Conservation (phyloP, 108 stramenopile species). For the Cyclotella baltica region DNA sequence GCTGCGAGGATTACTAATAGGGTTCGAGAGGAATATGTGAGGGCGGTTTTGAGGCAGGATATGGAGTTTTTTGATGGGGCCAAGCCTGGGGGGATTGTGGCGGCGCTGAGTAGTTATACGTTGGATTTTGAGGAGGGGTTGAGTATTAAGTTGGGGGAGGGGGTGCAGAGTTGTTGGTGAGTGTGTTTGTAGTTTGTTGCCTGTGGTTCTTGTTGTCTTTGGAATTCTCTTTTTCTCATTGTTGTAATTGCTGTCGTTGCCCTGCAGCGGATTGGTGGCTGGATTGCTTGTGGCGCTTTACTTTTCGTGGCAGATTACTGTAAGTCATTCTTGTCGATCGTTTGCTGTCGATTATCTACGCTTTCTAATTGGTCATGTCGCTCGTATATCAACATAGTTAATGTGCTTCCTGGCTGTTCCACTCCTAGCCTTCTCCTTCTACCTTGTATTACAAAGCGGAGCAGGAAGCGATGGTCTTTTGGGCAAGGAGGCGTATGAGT, state of each 20-base stretch:
- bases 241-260: not conserved
- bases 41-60: constrained; percentile 38
- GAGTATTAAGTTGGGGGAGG: constrained; percentile 47
- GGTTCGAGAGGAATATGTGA: constrained; percentile 26
- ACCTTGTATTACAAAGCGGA: constrained; percentile 34
- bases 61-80: constrained; percentile 45
- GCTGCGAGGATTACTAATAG: constrained; percentile 43
- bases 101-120: constrained; percentile 32
- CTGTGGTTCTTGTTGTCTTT: not conserved
- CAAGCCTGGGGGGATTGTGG: constrained; percentile 38
- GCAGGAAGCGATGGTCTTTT: constrained; percentile 36
- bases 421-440: constrained; percentile 32
- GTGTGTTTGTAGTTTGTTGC: not conserved
- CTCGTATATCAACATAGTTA: not conserved
- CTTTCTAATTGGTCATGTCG: not conserved
- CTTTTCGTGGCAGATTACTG: constrained; percentile 35
- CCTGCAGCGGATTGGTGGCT: constrained; percentile 17
- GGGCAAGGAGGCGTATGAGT: constrained; percentile 50
- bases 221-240: not conserved
- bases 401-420: constrained; percentile 38
- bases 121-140: constrained; percentile 49
- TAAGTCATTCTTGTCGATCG: constrained; percentile 7
- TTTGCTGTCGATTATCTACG: not conserved
- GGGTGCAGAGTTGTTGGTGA: constrained; percentile 26
- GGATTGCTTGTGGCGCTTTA: constrained; percentile 28